Evolutionary conservation across 129 eudicot species (phyloP), one percentile per base, ranked within the genome.

Genomic region (Deinandra increscens): DNA sequence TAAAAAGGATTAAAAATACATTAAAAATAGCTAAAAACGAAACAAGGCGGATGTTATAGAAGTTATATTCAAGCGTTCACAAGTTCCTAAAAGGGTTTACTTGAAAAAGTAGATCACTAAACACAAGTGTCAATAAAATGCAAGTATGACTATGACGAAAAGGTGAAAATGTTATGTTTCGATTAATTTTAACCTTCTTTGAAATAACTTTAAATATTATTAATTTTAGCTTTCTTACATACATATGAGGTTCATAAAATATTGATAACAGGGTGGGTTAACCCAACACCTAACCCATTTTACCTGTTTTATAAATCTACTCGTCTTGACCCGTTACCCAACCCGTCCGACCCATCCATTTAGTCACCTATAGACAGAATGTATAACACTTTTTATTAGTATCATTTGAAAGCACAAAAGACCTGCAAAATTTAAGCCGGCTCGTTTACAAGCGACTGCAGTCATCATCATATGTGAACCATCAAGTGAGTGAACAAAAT

Each of bases 381-480:
- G 60, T 5, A n/a, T 31, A 68, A 69, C 41, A 53, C 29, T 22
- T 12, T 39, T 41, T 70, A 26, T 23, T 12, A 11, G 13, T 38
- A 55, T 55, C 15, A 36, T 9, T 2, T 31, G 33, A 73, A 50
- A 51, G 4, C 29, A 41, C 60, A 23, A 15, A 62, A 41, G 43
- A 91, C 95, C 95, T 91, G 97, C 96, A 79, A 91, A 93, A 69
- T 80, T 85, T 68, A 93, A 82, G 79, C 97, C 97, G 29, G 95
- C 97, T 14, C 71, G 81, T 69, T 80, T 89, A 84, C 97, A 87
- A 51, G 95, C 95, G 38, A 85, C 76, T 2, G 99, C 99, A 48
- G 99, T 93, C 97, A 93, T 93, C 99, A 89, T 93, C 99, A 93
- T 93, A 70, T 93, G 97, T 31, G 99, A 84, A 72, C 97, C 86